A percentile compares a stretch with the other conserved stretches of the same genome.
phyloP scores from a whole-genome alignment of 441 rosid genomes.

The Francoa sonchifolia region DNA sequence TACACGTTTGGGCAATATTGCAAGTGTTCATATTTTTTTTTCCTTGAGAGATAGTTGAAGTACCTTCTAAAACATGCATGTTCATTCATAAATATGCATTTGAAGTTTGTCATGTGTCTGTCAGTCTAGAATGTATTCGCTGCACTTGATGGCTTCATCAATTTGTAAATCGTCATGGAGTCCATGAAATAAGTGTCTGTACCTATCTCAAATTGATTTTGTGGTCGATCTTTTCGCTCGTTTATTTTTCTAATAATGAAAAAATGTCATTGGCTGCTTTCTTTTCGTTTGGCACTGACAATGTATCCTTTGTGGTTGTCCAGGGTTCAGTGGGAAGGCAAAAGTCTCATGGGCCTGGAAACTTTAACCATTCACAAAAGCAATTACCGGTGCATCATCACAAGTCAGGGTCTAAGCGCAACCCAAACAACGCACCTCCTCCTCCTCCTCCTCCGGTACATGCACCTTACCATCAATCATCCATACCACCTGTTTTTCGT shows the following conservation, averaged over 20 bases:
- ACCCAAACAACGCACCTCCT: constrained; percentile 42
- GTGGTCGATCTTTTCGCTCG: not conserved
- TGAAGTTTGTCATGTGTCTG: too few species aligned
- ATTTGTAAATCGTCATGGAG: not conserved
- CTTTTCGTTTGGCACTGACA: constrained; percentile 9
- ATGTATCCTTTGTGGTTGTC: constrained; percentile 9
- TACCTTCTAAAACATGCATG: too few species aligned
- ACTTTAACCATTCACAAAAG: constrained; percentile 36
- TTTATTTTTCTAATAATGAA: not conserved
- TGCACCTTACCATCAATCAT: constrained; percentile 41
- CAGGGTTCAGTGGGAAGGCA: constrained; percentile 46
- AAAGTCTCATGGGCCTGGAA: constrained; percentile 44
- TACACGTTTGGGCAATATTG: too few species aligned
- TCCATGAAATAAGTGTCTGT: constrained; percentile 1
- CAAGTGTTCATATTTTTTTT: too few species aligned
- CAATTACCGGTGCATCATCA: constrained; percentile 44
- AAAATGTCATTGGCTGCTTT: not conserved
- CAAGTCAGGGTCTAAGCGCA: constrained; percentile 50
- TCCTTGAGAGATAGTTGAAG: too few species aligned
- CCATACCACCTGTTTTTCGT: constrained; percentile 39
- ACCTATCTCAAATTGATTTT: not conserved
- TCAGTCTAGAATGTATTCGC: too few species aligned
- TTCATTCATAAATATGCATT: too few species aligned
- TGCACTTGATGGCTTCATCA: too few species aligned
- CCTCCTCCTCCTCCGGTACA: constrained; percentile 42